A percentile compares a stretch with the other conserved stretches of the same genome.
Evolutionary conservation across 805 yeast species (phyloP).

Genomic region (Lachancea kluyveri): DNA sequence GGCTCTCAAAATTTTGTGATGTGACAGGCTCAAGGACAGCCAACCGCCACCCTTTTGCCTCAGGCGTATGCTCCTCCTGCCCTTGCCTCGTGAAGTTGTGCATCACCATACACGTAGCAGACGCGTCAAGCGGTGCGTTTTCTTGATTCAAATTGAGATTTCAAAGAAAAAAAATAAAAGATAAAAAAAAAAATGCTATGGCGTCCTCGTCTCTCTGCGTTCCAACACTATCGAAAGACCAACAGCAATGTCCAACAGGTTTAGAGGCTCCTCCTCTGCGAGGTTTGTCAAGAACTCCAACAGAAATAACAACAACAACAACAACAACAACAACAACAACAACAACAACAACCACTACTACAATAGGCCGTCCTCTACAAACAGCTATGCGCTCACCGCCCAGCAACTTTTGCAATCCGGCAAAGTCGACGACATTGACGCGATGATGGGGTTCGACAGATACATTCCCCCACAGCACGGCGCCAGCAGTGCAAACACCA

Average conservation of each 20-base stretch:
- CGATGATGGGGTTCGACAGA: constrained; percentile 83
- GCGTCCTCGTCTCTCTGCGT: no score
- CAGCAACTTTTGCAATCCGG: constrained; percentile 47
- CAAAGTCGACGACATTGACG: constrained; percentile 63
- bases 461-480: constrained; percentile 59
- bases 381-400: constrained; percentile 25
- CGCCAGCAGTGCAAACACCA: constrained; percentile 14
- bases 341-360: constrained; percentile 33
- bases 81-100: no score
- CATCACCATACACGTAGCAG: no score
- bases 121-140: no score
- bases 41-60: no score
- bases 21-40: no score
- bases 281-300: constrained; percentile 37
- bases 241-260: constrained; percentile 17
- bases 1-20: no score
- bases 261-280: constrained; percentile 47
- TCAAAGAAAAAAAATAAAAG: no score
- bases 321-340: constrained; percentile 24
- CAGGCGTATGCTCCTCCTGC: no score
- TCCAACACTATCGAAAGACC: no score
- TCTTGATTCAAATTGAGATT: no score
- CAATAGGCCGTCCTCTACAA: constrained; percentile 12
- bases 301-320: constrained; percentile 31
- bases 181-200: neutral